Evolutionary conservation across 2,329 filamentous ascomycete genomes (phyloP).

Genomic region (Pseudogymnoascus sp.): DNA sequence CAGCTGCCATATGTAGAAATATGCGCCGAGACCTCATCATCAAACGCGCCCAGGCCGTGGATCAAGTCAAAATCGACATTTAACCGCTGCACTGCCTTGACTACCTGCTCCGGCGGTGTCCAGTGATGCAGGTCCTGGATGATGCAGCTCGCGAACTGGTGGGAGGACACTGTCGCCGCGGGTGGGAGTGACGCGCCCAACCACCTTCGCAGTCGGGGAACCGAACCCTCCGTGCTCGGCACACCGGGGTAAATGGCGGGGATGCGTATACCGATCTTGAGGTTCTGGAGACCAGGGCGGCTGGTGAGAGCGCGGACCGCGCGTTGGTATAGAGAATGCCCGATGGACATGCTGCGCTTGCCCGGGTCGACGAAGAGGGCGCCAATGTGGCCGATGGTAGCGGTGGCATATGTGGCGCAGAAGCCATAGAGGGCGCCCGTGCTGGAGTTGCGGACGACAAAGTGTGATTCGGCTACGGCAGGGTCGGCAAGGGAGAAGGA

Average conservation of each 20-base stretch:
- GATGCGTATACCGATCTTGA: slow-evolving; percentile 74
- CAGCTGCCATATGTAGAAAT: slow-evolving; percentile 56
- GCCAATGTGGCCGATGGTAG: slow-evolving; percentile 59
- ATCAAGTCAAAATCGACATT: slow-evolving; percentile 56
- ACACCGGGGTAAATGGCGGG: slow-evolving; percentile 85
- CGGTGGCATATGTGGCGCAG: slow-evolving; percentile 75
- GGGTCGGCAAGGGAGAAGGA: slow-evolving; percentile 69
- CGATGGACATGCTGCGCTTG: slow-evolving; percentile 82
- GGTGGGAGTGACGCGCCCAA: slow-evolving; percentile 40
- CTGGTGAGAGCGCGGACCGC: slow-evolving; percentile 69
- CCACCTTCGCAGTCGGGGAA: slow-evolving; percentile 53
- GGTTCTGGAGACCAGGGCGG: slow-evolving; percentile 63
- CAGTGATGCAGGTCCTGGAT: slow-evolving; percentile 53
- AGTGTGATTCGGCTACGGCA: slow-evolving; percentile 73
- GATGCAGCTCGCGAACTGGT: slow-evolving; percentile 56
- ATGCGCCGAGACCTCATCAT: slow-evolving; percentile 53
- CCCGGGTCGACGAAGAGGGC: slow-evolving; percentile 84
- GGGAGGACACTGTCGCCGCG: slow-evolving; percentile 59
- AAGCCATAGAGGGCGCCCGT: slow-evolving; percentile 89
- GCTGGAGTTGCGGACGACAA: slow-evolving; percentile 88
- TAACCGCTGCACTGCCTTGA: slow-evolving; percentile 44
- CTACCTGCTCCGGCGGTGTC: slow-evolving; percentile 55
- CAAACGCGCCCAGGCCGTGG: slow-evolving; percentile 40
- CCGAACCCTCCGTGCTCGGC: slow-evolving; percentile 50
- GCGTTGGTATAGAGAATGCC: slow-evolving; percentile 78